These are phyloP conservation scores for Taphrina pruni DNA, from an alignment of 1,139 yeast genomes.

Conservation along the genomic window DNA sequence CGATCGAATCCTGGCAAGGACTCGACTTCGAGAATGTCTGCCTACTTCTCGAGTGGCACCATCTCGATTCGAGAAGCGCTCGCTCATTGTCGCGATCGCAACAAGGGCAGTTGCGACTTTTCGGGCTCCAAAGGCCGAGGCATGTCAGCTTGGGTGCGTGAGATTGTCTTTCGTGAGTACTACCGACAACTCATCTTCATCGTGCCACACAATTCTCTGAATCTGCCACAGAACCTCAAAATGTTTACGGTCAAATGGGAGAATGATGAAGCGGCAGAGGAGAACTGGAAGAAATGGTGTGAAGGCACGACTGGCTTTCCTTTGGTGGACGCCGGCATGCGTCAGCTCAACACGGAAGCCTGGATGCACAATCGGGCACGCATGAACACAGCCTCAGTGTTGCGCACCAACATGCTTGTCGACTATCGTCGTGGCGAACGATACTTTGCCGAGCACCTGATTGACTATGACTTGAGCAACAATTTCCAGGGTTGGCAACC, in stretches of 20 bases:
- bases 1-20: slow-evolving; percentile 49
- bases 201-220: slow-evolving; percentile 63
- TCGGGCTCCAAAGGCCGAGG: slow-evolving; percentile 52
- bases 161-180: slow-evolving; percentile 66
- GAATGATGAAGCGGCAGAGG: slow-evolving; percentile 51
- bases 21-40: slow-evolving; percentile 57
- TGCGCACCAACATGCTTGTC: slow-evolving; percentile 60
- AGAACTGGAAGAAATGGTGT: slow-evolving; percentile 57
- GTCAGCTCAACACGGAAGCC: slow-evolving; percentile 59
- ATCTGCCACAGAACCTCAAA: slow-evolving; percentile 56
- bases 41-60: slow-evolving; percentile 58
- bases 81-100: slow-evolving; percentile 50
- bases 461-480: slow-evolving; percentile 63
- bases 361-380: slow-evolving; percentile 62
- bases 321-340: slow-evolving; percentile 64
- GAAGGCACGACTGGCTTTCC: slow-evolving; percentile 63
- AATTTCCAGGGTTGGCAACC: slow-evolving; percentile 70
- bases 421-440: slow-evolving; percentile 65
- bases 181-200: slow-evolving; percentile 59
- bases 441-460: slow-evolving; percentile 58
- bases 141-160: slow-evolving; percentile 58
- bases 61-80: slow-evolving; percentile 56
- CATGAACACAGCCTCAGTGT: slow-evolving; percentile 61
- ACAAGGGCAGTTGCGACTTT: slow-evolving; percentile 48
- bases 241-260: slow-evolving; percentile 58